A percentile compares a stretch with the other conserved stretches of the same genome.
phyloP scores from a whole-genome alignment of 208 protist species.

The Naegleria fowleri region DNA sequence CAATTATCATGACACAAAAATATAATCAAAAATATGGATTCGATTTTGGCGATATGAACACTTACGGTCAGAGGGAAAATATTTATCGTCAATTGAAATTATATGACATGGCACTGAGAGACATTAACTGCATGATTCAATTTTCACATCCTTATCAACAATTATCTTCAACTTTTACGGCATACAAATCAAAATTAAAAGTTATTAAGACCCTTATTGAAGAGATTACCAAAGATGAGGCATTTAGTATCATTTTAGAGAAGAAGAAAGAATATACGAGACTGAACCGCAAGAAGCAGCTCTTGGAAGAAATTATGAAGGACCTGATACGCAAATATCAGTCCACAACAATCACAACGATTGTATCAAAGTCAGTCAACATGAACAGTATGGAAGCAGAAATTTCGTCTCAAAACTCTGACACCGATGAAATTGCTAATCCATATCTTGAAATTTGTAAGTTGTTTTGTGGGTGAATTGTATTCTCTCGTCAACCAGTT shows the following conservation, averaged over 20 bases:
- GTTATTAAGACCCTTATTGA: not conserved
- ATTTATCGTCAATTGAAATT: not conserved
- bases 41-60: not conserved
- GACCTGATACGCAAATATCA: not conserved
- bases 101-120: not conserved
- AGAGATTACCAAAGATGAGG: not conserved
- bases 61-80: not conserved
- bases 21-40: not conserved
- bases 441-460: not conserved
- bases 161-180: not conserved
- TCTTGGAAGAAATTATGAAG: not conserved
- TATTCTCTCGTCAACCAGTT: too few species aligned
- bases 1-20: not conserved
- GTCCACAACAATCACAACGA: too few species aligned
- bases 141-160: not conserved
- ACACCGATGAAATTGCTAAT: not conserved
- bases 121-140: not conserved
- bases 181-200: not conserved
- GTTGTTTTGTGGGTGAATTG: too few species aligned
- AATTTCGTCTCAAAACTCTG: not conserved
- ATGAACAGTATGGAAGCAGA: not conserved
- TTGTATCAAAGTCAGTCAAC: too few species aligned
- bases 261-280: not conserved
- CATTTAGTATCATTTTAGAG: not conserved
- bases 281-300: not conserved